Percentiles rank a stretch among this genome's conserved stretches.
phyloP scores from a whole-genome alignment of 495 filamentous ascomycete species.

The Penicillium manginii region DNA sequence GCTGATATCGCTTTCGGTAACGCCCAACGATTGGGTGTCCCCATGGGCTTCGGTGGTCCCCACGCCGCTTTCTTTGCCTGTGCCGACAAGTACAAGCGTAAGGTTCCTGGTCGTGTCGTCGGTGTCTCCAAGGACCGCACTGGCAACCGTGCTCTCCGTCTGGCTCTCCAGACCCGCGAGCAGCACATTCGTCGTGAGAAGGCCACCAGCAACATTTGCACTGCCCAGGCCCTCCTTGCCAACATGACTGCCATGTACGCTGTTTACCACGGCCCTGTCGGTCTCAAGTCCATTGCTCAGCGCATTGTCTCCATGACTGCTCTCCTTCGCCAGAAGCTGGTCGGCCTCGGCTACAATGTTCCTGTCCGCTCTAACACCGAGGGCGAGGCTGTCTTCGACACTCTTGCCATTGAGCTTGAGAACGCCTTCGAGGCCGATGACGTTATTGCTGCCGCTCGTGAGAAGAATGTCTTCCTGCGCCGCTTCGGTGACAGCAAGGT shows the following conservation, averaged over 20 bases:
- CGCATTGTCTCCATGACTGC: constrained; percentile 71
- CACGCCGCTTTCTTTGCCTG: constrained; percentile 98
- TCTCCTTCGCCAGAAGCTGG: constrained; percentile 68
- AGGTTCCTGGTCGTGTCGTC: constrained; percentile 92
- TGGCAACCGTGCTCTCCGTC: constrained; percentile 80
- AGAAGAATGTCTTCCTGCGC: constrained; percentile 65
- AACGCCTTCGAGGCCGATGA: constrained; percentile 49
- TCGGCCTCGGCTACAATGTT: constrained; percentile 66
- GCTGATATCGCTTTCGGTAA: constrained; percentile 97
- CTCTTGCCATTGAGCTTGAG: constrained; percentile 67
- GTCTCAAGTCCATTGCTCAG: constrained; percentile 84
- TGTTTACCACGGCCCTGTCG: constrained; percentile 91
- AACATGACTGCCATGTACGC: constrained; percentile 99
- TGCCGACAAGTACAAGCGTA: constrained; percentile 89
- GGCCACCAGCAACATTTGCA: constrained; percentile 98
- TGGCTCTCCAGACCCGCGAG: constrained; percentile 93
- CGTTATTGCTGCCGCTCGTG: constrained; percentile 51
- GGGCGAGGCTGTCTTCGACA: constrained; percentile 73
- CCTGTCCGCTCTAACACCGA: constrained; percentile 57
- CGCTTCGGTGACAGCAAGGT: constrained; percentile 62
- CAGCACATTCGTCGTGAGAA: constrained; percentile 98
- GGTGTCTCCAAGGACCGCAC: constrained; percentile 92
- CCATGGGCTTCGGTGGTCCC: constrained; percentile 91
- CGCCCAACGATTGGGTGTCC: constrained; percentile 93
- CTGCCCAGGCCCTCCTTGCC: constrained; percentile 90